Conservation (phyloP, 371 early-diverging fungal species). For the Funneliformis caledonium region DNA sequence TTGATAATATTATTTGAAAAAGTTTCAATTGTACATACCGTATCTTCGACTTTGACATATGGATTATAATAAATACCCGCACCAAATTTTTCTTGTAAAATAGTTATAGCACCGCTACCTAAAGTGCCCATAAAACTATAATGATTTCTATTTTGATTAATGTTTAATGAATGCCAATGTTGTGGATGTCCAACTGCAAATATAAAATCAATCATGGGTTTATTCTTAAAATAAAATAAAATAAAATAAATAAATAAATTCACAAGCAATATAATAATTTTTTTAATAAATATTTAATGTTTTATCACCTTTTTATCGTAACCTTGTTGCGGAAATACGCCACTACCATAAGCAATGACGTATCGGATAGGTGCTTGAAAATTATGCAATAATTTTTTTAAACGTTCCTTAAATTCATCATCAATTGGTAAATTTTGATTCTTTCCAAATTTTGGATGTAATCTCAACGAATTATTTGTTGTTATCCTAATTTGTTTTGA, state of each 20-base stretch:
- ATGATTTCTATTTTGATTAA: conserved; percentile 87
- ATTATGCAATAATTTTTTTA: conserved; percentile 60
- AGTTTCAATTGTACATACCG: conserved; percentile 55
- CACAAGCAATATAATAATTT: conserved; percentile 1
- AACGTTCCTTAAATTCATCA: conserved; percentile 59
- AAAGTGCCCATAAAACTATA: conserved; percentile 78
- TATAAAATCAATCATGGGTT: conserved; percentile 92
- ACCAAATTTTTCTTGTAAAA: conserved; percentile 84
- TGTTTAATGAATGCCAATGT: conserved; percentile 96
- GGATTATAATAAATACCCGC: conserved; percentile 96
- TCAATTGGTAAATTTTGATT: conserved; percentile 70
- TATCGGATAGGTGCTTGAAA: conserved; percentile 79
- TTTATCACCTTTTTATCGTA: conserved; percentile 68
- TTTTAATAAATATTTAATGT: conserved; percentile 32
- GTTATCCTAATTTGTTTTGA: too few relatives aligned
- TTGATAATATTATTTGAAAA: background rate
- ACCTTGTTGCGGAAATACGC: conserved; percentile 87
- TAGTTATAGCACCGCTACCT: conserved; percentile 74
- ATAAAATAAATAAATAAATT: background rate
- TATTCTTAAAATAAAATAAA: conserved; percentile 43
- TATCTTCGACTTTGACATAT: conserved; percentile 83
- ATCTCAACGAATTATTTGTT: too few relatives aligned
- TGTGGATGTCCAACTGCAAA: conserved; percentile 96
- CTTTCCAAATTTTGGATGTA: conserved; percentile 59
- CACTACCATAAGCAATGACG: conserved; percentile 95